Evolutionary conservation across 495 filamentous ascomycete species (phyloP), one percentile per base, ranked within the genome.

Genomic region (Entonaema liquescens): DNA sequence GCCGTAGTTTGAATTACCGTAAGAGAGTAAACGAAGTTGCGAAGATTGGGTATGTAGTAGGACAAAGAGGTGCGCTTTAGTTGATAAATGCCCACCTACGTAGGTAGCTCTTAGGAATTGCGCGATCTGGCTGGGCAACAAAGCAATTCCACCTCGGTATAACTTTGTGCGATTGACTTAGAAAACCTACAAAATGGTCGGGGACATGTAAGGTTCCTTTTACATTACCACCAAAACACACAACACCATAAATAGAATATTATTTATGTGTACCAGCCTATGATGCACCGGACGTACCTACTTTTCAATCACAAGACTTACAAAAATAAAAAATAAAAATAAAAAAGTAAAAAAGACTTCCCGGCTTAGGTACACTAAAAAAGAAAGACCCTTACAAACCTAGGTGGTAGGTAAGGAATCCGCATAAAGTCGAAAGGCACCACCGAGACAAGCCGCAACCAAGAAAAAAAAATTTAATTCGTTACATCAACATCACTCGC

Each of bases 11-110:
- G 2, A 50, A 11, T 3, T 50, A 23, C 28, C n/a, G 1, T 31
- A 28, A 33, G 26, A 28, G 13, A 31, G 26, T 12, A 2, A 2
- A 5, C 15, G 17, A 9, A 26, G 23, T 29, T 29, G 6, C 26
- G 50, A 29, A 55, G 47, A 19, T 44, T 7, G 5, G 12, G 40
- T 44, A 44, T 44, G 40, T 44, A 44, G 19, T 9, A 62, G 23
- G 21, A 52, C 52, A 35, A 59, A 59, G 55, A 47, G 21, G 31
- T 33, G 38, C 12, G 42, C 5, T 8, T 1, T 19, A 44, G 23
- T 63, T 36, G 53, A 63, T 63, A 59, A 69, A 69, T 69, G 57
- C 9, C 50, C 13, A 58, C 57, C 36, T 55, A 5, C 13, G 11
- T 31, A 15, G 7, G n/a, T 53, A 53, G 25, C 28, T 5, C 8